These are phyloP conservation scores for Aureobasidium sp. DNA, from an alignment of 2,329 filamentous ascomycete species.

Conservation along the genomic window DNA sequence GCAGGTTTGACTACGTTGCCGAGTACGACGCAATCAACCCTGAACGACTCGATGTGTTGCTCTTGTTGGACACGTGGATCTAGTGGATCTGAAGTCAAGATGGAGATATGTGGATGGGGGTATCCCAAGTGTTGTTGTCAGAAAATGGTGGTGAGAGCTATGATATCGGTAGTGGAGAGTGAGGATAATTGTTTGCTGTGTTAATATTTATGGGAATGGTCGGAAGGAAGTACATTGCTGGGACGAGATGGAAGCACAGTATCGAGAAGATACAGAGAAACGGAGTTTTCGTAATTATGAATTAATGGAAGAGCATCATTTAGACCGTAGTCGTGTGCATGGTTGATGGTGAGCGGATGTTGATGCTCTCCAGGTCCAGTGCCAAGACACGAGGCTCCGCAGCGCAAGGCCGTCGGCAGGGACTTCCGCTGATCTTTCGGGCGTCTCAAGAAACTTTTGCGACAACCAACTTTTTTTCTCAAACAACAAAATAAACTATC, in stretches of 20 bases:
- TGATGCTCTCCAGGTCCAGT: not conserved
- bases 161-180: not conserved
- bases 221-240: not conserved
- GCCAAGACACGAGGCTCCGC: slow-evolving; percentile 8
- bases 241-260: not conserved
- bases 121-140: not conserved
- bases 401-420: slow-evolving; percentile 1
- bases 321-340: not conserved
- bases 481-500: not conserved
- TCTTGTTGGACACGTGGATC: slow-evolving; percentile 1
- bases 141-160: not conserved
- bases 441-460: slow-evolving; percentile 14
- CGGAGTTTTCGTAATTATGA: not conserved
- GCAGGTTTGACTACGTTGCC: not conserved
- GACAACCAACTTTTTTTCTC: slow-evolving; percentile 10
- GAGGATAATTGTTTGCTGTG: not conserved
- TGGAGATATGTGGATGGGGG: not conserved
- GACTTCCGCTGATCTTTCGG: slow-evolving; percentile 6
- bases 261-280: not conserved
- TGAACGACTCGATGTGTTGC: not conserved
- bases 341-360: not conserved
- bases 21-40: slow-evolving; percentile 9
- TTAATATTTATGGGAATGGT: not conserved
- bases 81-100: not conserved
- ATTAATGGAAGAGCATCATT: not conserved